Percentiles rank a stretch among this genome's conserved stretches.
phyloP scores from a whole-genome alignment of 148 eudicot genomes.

The Linanthus parryae region DNA sequence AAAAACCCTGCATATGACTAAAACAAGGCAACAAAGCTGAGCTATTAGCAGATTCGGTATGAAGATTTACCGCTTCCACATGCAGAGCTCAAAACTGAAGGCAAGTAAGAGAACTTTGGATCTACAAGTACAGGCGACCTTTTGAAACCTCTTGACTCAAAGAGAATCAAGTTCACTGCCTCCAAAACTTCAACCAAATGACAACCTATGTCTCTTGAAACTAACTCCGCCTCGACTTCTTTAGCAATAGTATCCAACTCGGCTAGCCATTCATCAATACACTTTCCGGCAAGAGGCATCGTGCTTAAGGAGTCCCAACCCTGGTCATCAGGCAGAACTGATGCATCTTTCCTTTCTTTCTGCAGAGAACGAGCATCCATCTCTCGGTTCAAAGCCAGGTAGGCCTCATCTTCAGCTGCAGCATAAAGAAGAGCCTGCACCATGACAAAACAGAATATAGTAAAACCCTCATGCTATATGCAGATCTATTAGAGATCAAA shows the following conservation, averaged over 20 bases:
- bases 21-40: not conserved
- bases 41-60: conserved; percentile 9
- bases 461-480: not conserved
- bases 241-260: conserved; percentile 73
- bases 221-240: conserved; percentile 81
- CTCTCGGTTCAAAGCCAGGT: conserved; percentile 60
- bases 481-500: too few relatives aligned
- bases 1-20: not conserved
- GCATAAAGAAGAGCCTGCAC: conserved; percentile 70
- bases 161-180: conserved; percentile 84
- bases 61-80: conserved; percentile 58
- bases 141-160: conserved; percentile 64
- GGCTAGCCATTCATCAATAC: conserved; percentile 57
- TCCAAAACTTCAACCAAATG: conserved; percentile 79
- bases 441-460: conserved; percentile 9
- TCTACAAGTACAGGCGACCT: conserved; percentile 64
- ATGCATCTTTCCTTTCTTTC: conserved; percentile 46
- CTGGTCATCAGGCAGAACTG: conserved; percentile 18
- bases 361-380: conserved; percentile 51
- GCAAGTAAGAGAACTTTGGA: conserved; percentile 76
- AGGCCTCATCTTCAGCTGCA: conserved; percentile 87
- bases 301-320: conserved; percentile 45
- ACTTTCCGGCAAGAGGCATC: conserved; percentile 71
- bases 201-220: conserved; percentile 86
- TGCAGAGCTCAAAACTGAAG: conserved; percentile 64